Percentiles rank a stretch among this genome's conserved stretches.
phyloP scores from a whole-genome alignment of 306 rosid species.

The Lotus japonicus region DNA sequence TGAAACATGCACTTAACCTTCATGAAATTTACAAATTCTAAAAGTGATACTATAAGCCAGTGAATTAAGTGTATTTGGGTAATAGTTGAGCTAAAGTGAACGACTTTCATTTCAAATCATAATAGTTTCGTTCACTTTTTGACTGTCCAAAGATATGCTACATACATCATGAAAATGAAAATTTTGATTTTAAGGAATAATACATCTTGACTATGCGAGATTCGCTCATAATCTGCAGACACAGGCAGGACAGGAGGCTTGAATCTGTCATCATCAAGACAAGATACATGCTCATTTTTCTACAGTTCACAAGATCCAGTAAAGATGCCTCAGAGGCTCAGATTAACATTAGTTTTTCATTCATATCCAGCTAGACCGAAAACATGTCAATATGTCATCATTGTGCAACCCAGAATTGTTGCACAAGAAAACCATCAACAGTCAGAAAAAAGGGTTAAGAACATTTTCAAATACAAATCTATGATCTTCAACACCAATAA shows the following conservation, averaged over 20 bases:
- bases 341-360: background rate
- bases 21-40: background rate
- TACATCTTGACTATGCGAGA: background rate
- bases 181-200: background rate
- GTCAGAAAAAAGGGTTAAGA: background rate
- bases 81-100: too few relatives aligned
- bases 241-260: background rate
- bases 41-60: background rate
- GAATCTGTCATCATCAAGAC: background rate
- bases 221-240: too few relatives aligned
- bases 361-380: background rate
- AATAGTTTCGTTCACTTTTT: too few relatives aligned
- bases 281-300: background rate
- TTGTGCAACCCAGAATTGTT: background rate
- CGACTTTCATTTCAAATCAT: too few relatives aligned
- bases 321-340: background rate
- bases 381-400: background rate
- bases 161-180: background rate
- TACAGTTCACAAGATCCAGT: background rate
- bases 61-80: too few relatives aligned
- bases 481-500: background rate
- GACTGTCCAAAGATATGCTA: too few relatives aligned
- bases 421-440: constrained; percentile 2
- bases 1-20: background rate
- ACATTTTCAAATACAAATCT: background rate